Conservation (phyloP, 139 green algal species). For the Raphidocelis subcapitata region DNA sequence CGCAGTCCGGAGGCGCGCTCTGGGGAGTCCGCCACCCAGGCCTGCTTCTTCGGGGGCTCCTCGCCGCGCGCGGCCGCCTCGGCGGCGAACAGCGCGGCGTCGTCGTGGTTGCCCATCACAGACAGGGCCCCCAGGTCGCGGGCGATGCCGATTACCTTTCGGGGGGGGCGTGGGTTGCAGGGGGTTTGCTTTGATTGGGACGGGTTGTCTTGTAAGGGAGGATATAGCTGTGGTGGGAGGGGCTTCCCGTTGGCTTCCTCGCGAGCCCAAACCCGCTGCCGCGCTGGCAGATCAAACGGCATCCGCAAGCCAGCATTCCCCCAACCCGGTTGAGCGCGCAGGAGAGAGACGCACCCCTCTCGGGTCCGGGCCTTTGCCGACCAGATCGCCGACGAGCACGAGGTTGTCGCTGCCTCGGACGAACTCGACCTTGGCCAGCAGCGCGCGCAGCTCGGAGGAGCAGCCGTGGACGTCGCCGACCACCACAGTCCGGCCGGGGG, state of each 20-base stretch:
- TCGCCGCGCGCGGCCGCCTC: not conserved
- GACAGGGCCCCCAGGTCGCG: constrained; percentile 4
- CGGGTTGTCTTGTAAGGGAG: no score
- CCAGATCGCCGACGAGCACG: constrained; percentile 58
- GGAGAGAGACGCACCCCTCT: no score
- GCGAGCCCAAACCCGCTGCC: no score
- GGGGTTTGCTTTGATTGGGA: no score
- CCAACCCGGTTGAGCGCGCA: no score
- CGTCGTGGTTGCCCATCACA: constrained; percentile 56
- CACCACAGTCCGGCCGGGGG: constrained; percentile 28
- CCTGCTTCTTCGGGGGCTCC: not conserved
- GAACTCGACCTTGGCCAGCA: constrained; percentile 40
- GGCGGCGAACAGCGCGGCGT: constrained; percentile 14
- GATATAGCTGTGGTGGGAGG: no score
- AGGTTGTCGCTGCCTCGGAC: constrained; percentile 41
- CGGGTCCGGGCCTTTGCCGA: constrained; percentile 59
- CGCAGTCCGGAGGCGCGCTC: no score
- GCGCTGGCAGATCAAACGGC: no score
- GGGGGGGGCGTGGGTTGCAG: no score
- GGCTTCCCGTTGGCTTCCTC: no score
- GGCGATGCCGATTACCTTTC: constrained; percentile 26
- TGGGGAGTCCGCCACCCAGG: no score
- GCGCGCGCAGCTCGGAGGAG: constrained; percentile 34
- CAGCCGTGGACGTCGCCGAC: constrained; percentile 56
- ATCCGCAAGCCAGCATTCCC: no score